Evolutionary conservation across 345 rosid genomes (phyloP).

Genomic region (Angophora floribunda): DNA sequence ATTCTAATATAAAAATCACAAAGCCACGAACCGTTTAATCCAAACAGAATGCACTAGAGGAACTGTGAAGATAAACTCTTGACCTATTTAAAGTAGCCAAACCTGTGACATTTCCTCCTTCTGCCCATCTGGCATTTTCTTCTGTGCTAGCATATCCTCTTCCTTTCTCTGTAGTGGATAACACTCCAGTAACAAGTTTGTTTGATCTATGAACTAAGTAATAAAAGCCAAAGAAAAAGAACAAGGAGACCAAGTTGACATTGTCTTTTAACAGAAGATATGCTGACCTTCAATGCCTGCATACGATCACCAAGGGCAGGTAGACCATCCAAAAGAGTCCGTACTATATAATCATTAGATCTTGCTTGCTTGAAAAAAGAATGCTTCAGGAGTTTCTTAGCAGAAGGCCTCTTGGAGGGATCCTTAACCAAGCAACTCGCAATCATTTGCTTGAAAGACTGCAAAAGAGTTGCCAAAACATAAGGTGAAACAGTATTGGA

Average conservation of each 20-base stretch:
- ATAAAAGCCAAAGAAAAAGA: background rate
- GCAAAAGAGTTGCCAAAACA: constrained; percentile 2
- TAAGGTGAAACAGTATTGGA: background rate
- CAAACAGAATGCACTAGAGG: background rate
- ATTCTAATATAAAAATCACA: background rate
- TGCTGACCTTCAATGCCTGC: constrained; percentile 68
- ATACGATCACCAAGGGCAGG: constrained; percentile 96
- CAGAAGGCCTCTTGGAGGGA: constrained; percentile 91
- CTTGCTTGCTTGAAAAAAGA: constrained; percentile 97
- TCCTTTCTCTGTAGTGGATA: constrained; percentile 64
- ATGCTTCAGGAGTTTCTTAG: constrained; percentile 74
- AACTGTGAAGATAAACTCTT: background rate
- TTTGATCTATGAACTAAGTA: background rate
- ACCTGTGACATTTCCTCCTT: constrained; percentile 98
- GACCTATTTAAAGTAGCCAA: background rate
- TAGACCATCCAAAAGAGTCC: constrained; percentile 80
- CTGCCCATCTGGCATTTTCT: constrained; percentile 94
- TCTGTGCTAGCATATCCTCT: constrained; percentile 97
- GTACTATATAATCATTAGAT: constrained; percentile 73
- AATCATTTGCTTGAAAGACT: constrained; percentile 99
- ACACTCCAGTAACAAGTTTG: background rate
- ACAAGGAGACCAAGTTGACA: background rate
- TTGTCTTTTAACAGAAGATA: background rate
- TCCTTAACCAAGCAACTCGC: constrained; percentile 99
- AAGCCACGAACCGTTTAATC: background rate